phyloP scores from a whole-genome alignment of 2,329 filamentous ascomycete genomes.

The Graphium sp. region DNA sequence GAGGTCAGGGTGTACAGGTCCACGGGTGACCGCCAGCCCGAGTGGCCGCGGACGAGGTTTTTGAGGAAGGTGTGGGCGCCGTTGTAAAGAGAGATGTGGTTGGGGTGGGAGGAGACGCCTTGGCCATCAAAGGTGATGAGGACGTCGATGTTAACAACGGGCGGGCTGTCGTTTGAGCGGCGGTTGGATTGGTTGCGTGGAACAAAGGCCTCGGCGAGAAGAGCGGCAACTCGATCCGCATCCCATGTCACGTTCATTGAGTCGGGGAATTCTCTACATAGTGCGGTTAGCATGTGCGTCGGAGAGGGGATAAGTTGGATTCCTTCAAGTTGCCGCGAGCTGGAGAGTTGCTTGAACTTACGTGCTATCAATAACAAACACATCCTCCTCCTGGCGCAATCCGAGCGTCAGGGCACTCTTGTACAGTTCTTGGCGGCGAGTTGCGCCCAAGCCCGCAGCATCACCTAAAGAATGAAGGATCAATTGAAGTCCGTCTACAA shows the following conservation, averaged over 20 bases:
- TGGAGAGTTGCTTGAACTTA: conserved; percentile 17
- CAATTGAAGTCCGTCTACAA: conserved; percentile 1
- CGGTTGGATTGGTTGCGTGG: conserved; percentile 37
- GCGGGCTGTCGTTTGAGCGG: conserved; percentile 14
- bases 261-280: conserved; percentile 56
- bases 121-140: conserved; percentile 78
- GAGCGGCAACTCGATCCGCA: conserved; percentile 46
- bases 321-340: no score
- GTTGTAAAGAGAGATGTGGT: conserved; percentile 79
- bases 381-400: conserved; percentile 56
- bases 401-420: conserved; percentile 68
- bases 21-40: conserved; percentile 55
- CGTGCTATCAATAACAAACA: conserved; percentile 71
- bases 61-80: conserved; percentile 61
- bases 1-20: conserved; percentile 73
- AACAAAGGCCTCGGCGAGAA: conserved; percentile 59
- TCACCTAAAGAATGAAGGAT: conserved; percentile 35
- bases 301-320: neutral
- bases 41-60: conserved; percentile 43
- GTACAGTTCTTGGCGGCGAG: conserved; percentile 66
- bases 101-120: conserved; percentile 79
- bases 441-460: conserved; percentile 73
- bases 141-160: conserved; percentile 50
- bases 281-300: conserved; percentile 1
- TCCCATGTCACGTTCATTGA: conserved; percentile 76